Evolutionary conservation across 2,329 filamentous ascomycete genomes (phyloP).

Genomic region (Colletotrichum cordylinicola): DNA sequence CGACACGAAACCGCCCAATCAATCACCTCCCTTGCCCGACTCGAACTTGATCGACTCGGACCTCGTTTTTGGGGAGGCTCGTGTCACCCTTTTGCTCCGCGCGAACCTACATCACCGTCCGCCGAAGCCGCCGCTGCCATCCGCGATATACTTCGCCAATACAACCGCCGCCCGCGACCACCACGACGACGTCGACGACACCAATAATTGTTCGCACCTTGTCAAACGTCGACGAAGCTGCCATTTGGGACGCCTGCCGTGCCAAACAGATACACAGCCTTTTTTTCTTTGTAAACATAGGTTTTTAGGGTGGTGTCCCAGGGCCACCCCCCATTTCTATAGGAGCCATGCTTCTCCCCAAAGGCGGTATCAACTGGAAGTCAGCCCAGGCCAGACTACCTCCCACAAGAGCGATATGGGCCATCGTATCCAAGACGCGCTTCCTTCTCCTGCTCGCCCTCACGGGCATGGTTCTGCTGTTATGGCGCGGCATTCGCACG

Average conservation of each 20-base stretch:
- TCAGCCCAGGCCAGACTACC: slow-evolving; percentile 81
- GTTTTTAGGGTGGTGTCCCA: slow-evolving; percentile 42
- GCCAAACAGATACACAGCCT: neutral
- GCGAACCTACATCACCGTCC: neutral
- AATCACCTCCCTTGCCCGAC: neutral
- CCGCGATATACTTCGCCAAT: neutral
- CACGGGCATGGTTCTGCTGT: slow-evolving; percentile 73
- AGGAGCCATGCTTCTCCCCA: slow-evolving; percentile 80
- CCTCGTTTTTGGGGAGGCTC: neutral
- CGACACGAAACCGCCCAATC: slow-evolving; percentile 14
- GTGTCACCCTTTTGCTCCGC: neutral
- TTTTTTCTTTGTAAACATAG: slow-evolving; percentile 11
- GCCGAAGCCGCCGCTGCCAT: neutral
- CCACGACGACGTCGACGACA: neutral
- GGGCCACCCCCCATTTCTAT: slow-evolving; percentile 35
- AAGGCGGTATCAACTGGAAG: slow-evolving; percentile 92
- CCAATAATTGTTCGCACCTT: neutral
- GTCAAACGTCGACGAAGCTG: neutral
- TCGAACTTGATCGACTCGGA: neutral
- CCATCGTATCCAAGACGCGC: slow-evolving; percentile 76
- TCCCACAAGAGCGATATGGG: slow-evolving; percentile 73
- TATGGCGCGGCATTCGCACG: slow-evolving; percentile 86
- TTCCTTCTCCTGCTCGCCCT: slow-evolving; percentile 78
- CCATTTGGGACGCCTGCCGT: neutral
- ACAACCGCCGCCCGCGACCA: neutral